Evolutionary conservation across 108 stramenopile genomes (phyloP).

Genomic region (Fragilariopsis cylindrus): DNA sequence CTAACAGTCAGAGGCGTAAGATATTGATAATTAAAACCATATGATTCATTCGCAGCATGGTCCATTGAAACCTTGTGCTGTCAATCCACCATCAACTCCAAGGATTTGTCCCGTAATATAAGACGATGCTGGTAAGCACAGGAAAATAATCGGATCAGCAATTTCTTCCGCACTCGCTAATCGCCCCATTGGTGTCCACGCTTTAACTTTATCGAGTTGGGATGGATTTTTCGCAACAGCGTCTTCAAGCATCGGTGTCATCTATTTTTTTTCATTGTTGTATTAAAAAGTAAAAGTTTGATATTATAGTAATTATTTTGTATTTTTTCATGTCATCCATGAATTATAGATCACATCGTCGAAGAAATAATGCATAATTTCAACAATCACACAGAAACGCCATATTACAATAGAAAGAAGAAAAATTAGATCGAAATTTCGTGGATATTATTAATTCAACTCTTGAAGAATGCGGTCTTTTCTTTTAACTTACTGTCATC

Average conservation of each 20-base stretch:
- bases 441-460: neutral
- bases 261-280: conserved; percentile 5
- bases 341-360: neutral
- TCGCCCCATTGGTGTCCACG: conserved; percentile 76
- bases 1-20: no score
- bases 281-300: neutral
- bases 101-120: conserved; percentile 97
- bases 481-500: conserved; percentile 50
- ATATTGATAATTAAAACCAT: no score
- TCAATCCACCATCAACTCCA: conserved; percentile 92
- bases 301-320: neutral
- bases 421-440: neutral
- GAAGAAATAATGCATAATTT: neutral
- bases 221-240: conserved; percentile 59
- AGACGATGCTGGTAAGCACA: conserved; percentile 84
- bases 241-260: conserved; percentile 81
- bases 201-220: conserved; percentile 61
- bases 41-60: conserved; percentile 31
- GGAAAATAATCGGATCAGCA: conserved; percentile 85
- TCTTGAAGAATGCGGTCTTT: neutral
- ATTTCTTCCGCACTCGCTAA: conserved; percentile 70
- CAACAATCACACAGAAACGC: neutral
- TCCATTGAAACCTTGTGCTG: conserved; percentile 78
- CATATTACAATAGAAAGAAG: neutral
- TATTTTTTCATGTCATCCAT: neutral